Evolutionary conservation across 2,329 filamentous ascomycete genomes (phyloP), one percentile per base, ranked within the genome.

Genomic region (Cladosporium sp.): DNA sequence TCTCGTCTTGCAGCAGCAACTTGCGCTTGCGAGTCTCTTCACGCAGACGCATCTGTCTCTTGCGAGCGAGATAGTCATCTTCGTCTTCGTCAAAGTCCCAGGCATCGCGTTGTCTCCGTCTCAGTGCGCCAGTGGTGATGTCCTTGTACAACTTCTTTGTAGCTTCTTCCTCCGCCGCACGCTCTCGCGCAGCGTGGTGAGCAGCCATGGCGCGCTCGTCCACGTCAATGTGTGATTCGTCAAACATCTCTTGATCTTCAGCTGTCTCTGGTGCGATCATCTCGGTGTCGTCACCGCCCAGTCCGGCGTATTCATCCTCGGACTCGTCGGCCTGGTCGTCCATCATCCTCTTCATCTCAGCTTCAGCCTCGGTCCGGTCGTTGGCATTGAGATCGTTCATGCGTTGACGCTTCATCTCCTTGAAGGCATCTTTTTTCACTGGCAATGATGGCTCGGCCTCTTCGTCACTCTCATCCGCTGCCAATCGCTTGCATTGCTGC

Each of bases 271-370:
- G 91, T 65, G 89, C 90, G 52, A 86, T 90, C 54, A 88, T 89
- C 18, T 66, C 59, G 1, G 65, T 62, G 70, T 94, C 92, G 71
- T 98, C 94, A 69, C 95, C 95, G 71, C 95, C 95, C 11, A 99
- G 84, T 4, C 95, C 95, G 47, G 93, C 94, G 77, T 98, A 99
- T 78, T 99, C 95, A 76, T 99, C 95, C 76, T 99, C 96, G 0
- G 95, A 99, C 79, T 99, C 95, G 73, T 97, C 92, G 68, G 95
- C 94, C 76, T 96, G 93, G 71, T 97, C 95, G 70, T 98, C 87
- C 44, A 99, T 85, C 85, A 97, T 91, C 77, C 90, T 93, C 78
- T 92, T 93, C 78, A 90, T 92, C 79, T 97, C 86, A 72, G 93
- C 96, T 61, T 84, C 82, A 72, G 86, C 86, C 72, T 86, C 85